Evolutionary conservation across 345 rosid genomes (phyloP), one percentile per base, ranked within the genome.

Genomic region (Clarkia xantiana): DNA sequence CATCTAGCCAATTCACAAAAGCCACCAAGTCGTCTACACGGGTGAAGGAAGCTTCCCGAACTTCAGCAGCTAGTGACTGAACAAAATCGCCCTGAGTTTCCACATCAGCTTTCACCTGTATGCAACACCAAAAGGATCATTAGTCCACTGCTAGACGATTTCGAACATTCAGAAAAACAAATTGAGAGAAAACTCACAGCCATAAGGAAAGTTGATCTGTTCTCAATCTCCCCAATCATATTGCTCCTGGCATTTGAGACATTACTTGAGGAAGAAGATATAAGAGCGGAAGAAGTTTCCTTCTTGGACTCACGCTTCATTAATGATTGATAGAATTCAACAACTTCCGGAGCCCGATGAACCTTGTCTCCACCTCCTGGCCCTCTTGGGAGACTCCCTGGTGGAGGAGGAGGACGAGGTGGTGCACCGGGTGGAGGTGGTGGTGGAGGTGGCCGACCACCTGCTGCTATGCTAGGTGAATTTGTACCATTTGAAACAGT

Each of bases 31-130:
- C 98, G 53, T 81, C 89, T 39, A 84, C 57, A 51, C 41, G 67
- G 61, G 72, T 53, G 69, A 91, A 91, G 51, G 86, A 81, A 55
- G 94, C 72, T 54, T 94, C 90, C 63, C 96, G 77, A 22, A 86
- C 86, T 76, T 86, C 96, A 20, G 76, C 67, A 47, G 94, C 96
- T 61, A 91, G 63, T 8, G 96, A 91, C 79, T 80, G 89, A 50
- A 91, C 90, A 61, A 91, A 91, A 58, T 91, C 98, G 6, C 98
- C 98, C 74, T 91, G 98, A 53, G 90, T 84, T 73, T 91, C 98
- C 29, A 91, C 98, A 52, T 91, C 98, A 11, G 96, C 98, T 76
- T 84, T 91, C 16, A 86, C 96, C 98, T 91, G 72, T 55, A 68
- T 58, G 55, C 11, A 48, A 45, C 46, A 54, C 18, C 43, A 6